Evolutionary conservation across 805 yeast species (phyloP).

Genomic region (Metschnikowia amazonensis): DNA sequence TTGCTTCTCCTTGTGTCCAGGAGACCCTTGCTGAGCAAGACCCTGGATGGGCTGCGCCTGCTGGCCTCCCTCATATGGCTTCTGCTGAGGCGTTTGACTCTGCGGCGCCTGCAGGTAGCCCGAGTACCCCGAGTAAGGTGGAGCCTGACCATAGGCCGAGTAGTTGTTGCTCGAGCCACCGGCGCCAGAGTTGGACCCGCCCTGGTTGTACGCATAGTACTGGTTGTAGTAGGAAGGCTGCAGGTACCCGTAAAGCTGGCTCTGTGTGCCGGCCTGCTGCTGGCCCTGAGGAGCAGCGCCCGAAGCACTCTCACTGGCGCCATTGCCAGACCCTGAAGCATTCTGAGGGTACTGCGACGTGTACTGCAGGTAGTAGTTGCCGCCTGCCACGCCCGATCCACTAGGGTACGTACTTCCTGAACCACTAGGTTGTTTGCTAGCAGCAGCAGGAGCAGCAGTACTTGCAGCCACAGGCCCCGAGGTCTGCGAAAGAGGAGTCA

Average conservation of each 20-base stretch:
- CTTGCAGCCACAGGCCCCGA: constrained; percentile 8
- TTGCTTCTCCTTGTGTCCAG: constrained; percentile 15
- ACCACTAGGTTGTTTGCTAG: constrained; percentile 9
- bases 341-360: constrained; percentile 15
- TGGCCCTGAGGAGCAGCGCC: constrained; percentile 13
- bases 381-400: constrained; percentile 5
- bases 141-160: constrained; percentile 18
- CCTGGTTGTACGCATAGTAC: constrained; percentile 45
- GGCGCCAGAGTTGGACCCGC: constrained; percentile 7
- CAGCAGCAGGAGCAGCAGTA: constrained; percentile 5
- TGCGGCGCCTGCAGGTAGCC: constrained; percentile 15
- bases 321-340: constrained; percentile 7
- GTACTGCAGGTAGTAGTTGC: constrained; percentile 19
- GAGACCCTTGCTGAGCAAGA: constrained; percentile 15
- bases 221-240: constrained; percentile 29
- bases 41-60: constrained; percentile 13
- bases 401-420: constrained; percentile 8
- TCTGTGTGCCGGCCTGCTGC: constrained; percentile 13
- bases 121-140: constrained; percentile 15
- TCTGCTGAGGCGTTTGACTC: constrained; percentile 12
- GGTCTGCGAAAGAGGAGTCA: constrained; percentile 29
- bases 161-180: constrained; percentile 12
- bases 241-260: constrained; percentile 18
- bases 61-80: constrained; percentile 15
- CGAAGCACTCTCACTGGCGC: constrained; percentile 10